phyloP scores from a whole-genome alignment of 2,329 filamentous ascomycete genomes.

The Phyllosticta citribraziliensis region DNA sequence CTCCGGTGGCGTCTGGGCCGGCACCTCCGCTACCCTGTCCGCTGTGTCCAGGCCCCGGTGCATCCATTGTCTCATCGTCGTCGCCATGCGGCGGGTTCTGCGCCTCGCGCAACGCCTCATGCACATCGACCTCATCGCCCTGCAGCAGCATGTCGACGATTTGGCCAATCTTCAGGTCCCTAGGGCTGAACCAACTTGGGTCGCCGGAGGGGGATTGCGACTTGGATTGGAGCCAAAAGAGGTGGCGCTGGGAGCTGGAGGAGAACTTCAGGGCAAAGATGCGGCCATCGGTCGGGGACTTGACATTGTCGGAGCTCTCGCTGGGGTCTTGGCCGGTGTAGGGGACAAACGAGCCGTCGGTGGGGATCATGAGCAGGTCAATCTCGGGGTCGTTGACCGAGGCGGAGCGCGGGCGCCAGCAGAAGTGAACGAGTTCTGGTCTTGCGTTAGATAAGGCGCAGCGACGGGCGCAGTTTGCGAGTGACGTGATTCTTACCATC shows the following conservation, averaged over 20 bases:
- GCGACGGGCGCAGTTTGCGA: neutral
- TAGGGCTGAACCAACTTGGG: constrained; percentile 68
- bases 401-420: constrained; percentile 77
- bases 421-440: constrained; percentile 87
- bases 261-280: constrained; percentile 90
- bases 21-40: constrained; percentile 59
- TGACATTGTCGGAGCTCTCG: constrained; percentile 48
- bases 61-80: constrained; percentile 56
- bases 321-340: constrained; percentile 50
- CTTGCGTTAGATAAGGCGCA: constrained; percentile 6
- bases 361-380: constrained; percentile 88
- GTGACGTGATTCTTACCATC: constrained; percentile 51
- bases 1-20: constrained; percentile 77
- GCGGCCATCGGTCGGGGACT: constrained; percentile 65
- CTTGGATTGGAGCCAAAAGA: constrained; percentile 96
- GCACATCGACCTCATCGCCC: constrained; percentile 78
- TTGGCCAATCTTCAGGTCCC: constrained; percentile 78
- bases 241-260: constrained; percentile 79
- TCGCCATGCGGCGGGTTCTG: constrained; percentile 43
- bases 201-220: constrained; percentile 63
- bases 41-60: constrained; percentile 37
- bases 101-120: constrained; percentile 53
- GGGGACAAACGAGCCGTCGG: constrained; percentile 77
- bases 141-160: constrained; percentile 78
- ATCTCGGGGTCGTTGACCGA: constrained; percentile 65